These are phyloP conservation scores for Gymnopilus junonius DNA, from an alignment of 768 basidiomycete species.

Conservation along the genomic window DNA sequence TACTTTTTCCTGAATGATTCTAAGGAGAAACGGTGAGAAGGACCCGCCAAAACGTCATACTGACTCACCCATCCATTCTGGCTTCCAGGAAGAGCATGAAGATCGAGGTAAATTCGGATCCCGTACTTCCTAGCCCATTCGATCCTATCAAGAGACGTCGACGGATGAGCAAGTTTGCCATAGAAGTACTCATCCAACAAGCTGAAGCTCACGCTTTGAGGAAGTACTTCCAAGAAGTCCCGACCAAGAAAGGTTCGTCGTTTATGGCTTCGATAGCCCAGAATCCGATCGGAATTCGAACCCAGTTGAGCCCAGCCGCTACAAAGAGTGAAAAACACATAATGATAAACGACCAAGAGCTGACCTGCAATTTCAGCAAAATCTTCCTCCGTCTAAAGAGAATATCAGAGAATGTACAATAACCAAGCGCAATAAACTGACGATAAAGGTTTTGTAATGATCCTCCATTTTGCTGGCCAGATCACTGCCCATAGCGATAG, in stretches of 20 bases:
- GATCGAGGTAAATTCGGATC: constrained; percentile 83
- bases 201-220: constrained; percentile 42
- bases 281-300: constrained; percentile 84
- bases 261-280: constrained; percentile 84
- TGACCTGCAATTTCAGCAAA: constrained; percentile 41
- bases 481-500: constrained; percentile 66
- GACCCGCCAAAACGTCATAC: constrained; percentile 7
- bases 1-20: constrained; percentile 46
- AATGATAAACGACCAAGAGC: background rate
- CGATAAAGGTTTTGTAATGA: constrained; percentile 88
- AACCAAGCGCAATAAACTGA: constrained; percentile 36
- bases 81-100: constrained; percentile 72
- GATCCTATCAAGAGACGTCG: constrained; percentile 62
- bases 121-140: constrained; percentile 95
- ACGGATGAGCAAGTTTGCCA: constrained; percentile 2
- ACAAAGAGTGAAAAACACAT: constrained; percentile 51
- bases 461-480: constrained; percentile 70
- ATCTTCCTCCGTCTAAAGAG: constrained; percentile 37
- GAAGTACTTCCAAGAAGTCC: constrained; percentile 75
- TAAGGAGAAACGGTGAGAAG: constrained; percentile 23
- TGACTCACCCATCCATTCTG: constrained; percentile 79
- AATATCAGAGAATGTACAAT: background rate
- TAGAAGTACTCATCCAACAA: constrained; percentile 3
- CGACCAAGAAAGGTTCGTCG: constrained; percentile 81
- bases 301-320: constrained; percentile 81